A percentile compares a stretch with the other conserved stretches of the same genome.
Conservation (phyloP, 2,329 filamentous ascomycete genomes). For the Dothidotthia symphoricarpi region DNA sequence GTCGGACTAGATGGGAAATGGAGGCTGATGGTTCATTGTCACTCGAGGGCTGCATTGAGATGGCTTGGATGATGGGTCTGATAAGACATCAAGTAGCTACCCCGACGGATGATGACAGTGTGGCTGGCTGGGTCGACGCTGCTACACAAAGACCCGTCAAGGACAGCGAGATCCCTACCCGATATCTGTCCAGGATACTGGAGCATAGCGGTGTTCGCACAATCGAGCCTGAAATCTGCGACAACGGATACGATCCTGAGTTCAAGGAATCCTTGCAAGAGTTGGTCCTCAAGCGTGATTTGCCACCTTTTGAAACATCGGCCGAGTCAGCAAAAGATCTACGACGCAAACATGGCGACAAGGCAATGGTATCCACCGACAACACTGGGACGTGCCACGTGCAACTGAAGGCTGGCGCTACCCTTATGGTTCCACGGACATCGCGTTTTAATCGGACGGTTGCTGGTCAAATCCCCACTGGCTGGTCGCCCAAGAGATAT, state of each 20-base stretch:
- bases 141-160: slow-evolving; percentile 25
- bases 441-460: neutral
- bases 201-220: slow-evolving; percentile 38
- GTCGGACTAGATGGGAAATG: slow-evolving; percentile 88
- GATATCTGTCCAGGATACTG: slow-evolving; percentile 35
- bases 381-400: neutral
- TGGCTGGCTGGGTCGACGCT: slow-evolving; percentile 16
- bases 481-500: slow-evolving; percentile 38
- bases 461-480: slow-evolving; percentile 27
- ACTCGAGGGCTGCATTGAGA: slow-evolving; percentile 82
- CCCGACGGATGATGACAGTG: no score
- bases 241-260: slow-evolving; percentile 20
- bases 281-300: slow-evolving; percentile 34
- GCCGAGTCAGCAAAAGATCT: slow-evolving; percentile 34
- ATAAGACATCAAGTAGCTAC: slow-evolving; percentile 82
- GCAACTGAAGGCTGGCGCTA: neutral
- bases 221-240: slow-evolving; percentile 19
- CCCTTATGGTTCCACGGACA: slow-evolving; percentile 1
- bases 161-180: slow-evolving; percentile 32
- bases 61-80: slow-evolving; percentile 92
- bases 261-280: slow-evolving; percentile 37
- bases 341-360: slow-evolving; percentile 34
- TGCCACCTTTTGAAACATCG: slow-evolving; percentile 36
- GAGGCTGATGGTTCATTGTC: slow-evolving; percentile 83
- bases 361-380: slow-evolving; percentile 14